A percentile compares a stretch with the other conserved stretches of the same genome.
These are phyloP conservation scores for Kickxella alabastrina DNA, from an alignment of 192 early-diverging fungal genomes.

Conservation along the genomic window DNA sequence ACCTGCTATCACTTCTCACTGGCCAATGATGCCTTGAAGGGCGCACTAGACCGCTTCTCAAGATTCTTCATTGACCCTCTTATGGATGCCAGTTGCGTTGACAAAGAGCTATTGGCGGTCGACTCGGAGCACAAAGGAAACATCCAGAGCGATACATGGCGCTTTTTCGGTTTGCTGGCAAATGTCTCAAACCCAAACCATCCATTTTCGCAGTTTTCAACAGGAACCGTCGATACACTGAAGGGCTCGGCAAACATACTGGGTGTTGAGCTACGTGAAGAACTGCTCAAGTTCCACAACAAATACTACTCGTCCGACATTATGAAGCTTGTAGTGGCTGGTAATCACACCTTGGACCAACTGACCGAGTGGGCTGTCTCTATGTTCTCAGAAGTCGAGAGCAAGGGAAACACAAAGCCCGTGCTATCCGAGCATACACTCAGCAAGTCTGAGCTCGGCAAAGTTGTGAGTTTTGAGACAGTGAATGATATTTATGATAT, in stretches of 20 bases:
- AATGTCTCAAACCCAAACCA: slow-evolving; percentile 55
- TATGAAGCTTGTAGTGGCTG: slow-evolving; percentile 84
- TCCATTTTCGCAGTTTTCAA: slow-evolving; percentile 76
- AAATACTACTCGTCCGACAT: slow-evolving; percentile 87
- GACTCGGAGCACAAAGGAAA: slow-evolving; percentile 92
- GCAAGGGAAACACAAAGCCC: slow-evolving; percentile 62
- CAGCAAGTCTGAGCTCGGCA: slow-evolving; percentile 61
- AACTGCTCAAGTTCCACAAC: slow-evolving; percentile 76
- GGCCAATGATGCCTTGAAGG: slow-evolving; percentile 48
- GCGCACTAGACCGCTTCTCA: slow-evolving; percentile 66
- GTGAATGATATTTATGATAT: slow-evolving; percentile 55
- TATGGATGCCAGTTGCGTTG: slow-evolving; percentile 73
- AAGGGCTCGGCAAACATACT: slow-evolving; percentile 42
- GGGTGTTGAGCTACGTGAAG: slow-evolving; percentile 73
- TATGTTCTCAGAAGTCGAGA: slow-evolving; percentile 71
- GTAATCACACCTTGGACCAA: slow-evolving; percentile 72
- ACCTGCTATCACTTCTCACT: slow-evolving; percentile 32
- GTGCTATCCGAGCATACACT: slow-evolving; percentile 63
- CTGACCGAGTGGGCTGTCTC: slow-evolving; percentile 73
- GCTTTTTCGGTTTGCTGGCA: not conserved
- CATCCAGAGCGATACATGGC: slow-evolving; percentile 60
- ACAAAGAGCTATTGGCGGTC: slow-evolving; percentile 83
- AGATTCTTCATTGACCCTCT: slow-evolving; percentile 95
- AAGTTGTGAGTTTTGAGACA: slow-evolving; percentile 61
- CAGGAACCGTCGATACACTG: slow-evolving; percentile 80